A percentile compares a stretch with the other conserved stretches of the same genome.
These are phyloP conservation scores for Umbilicaria muhlenbergii DNA, from an alignment of 495 filamentous ascomycete species.

Conservation along the genomic window DNA sequence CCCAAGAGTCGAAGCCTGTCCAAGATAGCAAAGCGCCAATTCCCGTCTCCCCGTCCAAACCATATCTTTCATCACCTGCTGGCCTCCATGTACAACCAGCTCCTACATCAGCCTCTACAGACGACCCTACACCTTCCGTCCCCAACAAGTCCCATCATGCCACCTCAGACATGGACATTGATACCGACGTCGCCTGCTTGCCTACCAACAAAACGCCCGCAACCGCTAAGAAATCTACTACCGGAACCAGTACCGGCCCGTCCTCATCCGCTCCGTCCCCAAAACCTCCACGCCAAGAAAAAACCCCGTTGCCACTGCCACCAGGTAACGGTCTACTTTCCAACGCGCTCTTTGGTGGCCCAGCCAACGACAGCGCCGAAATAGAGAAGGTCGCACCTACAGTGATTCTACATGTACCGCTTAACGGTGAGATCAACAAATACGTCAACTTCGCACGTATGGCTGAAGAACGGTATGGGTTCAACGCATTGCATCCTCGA, in stretches of 20 bases:
- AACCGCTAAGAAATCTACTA: constrained; percentile 18
- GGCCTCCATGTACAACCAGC: constrained; percentile 10
- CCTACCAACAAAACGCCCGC: constrained; percentile 7
- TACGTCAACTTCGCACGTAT: constrained; percentile 91
- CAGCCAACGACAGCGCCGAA: constrained; percentile 21
- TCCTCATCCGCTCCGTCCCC: constrained; percentile 44
- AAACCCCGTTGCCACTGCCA: constrained; percentile 36
- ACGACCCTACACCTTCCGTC: constrained; percentile 7
- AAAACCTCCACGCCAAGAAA: constrained; percentile 38
- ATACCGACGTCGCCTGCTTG: background rate
- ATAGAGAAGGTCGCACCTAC: constrained; percentile 50
- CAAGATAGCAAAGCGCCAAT: constrained; percentile 8
- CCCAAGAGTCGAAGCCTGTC: constrained; percentile 9
- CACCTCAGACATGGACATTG: constrained; percentile 1
- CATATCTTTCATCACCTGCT: constrained; percentile 12
- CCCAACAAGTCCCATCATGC: background rate
- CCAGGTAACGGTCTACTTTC: constrained; percentile 54
- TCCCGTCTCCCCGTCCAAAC: constrained; percentile 23
- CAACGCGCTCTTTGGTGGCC: constrained; percentile 42
- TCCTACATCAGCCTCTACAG: constrained; percentile 10
- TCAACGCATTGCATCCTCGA: constrained; percentile 81
- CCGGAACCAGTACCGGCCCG: constrained; percentile 25
- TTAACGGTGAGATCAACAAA: constrained; percentile 67
- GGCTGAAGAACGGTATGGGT: constrained; percentile 86
- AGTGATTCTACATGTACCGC: constrained; percentile 67